A percentile compares a stretch with the other conserved stretches of the same genome.
phyloP scores from a whole-genome alignment of 306 rosid genomes.

The Astragalus membranaceus region DNA sequence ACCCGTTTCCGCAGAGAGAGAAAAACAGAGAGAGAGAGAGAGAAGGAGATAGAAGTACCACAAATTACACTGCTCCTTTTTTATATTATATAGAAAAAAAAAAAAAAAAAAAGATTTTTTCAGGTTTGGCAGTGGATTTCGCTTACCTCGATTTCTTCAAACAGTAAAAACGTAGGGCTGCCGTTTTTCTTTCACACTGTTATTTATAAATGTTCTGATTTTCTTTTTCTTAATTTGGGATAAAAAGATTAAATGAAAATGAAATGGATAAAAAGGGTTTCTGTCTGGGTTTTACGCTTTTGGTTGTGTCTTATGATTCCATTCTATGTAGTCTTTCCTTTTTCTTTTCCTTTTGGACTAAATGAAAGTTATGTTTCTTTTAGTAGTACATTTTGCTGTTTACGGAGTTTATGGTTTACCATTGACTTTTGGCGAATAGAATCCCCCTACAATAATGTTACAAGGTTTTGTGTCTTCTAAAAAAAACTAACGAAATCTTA shows the following conservation, averaged over 20 bases:
- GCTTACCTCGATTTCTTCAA: constrained; percentile 19
- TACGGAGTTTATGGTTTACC: not conserved
- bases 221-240: not conserved
- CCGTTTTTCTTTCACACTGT: constrained; percentile 19
- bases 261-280: not conserved
- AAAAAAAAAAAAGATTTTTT: constrained; percentile 12
- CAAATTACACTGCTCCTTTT: constrained; percentile 2
- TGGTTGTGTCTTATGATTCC: not conserved
- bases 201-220: not conserved
- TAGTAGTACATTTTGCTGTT: not conserved
- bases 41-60: not conserved
- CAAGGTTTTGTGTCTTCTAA: too few species aligned
- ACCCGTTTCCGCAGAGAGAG: constrained; percentile 23
- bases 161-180: constrained; percentile 28
- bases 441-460: not conserved
- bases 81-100: too few species aligned
- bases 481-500: not conserved
- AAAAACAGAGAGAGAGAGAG: not conserved
- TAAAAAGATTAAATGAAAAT: not conserved
- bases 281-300: not conserved
- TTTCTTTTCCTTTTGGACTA: not conserved
- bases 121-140: constrained; percentile 25
- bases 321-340: too few species aligned
- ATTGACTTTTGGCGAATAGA: not conserved
- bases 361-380: not conserved